Evolutionary conservation across 2,329 filamentous ascomycete species (phyloP).

Genomic region (Epichloe brachyelytri): DNA sequence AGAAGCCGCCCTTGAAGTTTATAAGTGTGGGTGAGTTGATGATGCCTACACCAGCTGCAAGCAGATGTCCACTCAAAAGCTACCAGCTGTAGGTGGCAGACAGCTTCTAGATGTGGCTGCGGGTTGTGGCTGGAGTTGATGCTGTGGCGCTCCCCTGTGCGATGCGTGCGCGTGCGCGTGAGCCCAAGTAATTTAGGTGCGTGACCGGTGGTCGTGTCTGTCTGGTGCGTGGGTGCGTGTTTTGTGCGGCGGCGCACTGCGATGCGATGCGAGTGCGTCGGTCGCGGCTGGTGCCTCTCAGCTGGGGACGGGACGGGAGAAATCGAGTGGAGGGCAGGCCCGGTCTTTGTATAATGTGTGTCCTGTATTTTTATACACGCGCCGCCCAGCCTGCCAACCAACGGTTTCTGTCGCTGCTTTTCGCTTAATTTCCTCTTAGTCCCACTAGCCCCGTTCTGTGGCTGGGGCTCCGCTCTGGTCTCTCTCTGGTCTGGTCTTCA

Average conservation of each 20-base stretch:
- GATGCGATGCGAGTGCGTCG: slow-evolving; percentile 1
- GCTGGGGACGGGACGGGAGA: slow-evolving; percentile 17
- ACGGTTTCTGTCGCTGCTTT: slow-evolving; percentile 20
- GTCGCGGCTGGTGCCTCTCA: slow-evolving; percentile 2
- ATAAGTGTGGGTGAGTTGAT: neutral
- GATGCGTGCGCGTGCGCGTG: neutral
- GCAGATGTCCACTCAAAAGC: neutral
- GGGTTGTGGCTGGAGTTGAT: neutral
- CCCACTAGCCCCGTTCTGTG: slow-evolving; percentile 17
- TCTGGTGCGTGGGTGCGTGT: neutral
- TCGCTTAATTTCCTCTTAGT: slow-evolving; percentile 26
- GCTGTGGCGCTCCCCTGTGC: neutral
- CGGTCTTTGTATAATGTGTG: slow-evolving; percentile 30
- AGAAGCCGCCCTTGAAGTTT: neutral
- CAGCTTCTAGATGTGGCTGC: neutral
- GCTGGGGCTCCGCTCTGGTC: slow-evolving; percentile 1
- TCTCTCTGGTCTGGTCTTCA: neutral
- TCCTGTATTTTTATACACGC: slow-evolving; percentile 33
- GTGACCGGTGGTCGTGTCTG: neutral
- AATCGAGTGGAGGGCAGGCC: slow-evolving; percentile 31
- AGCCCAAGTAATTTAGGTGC: neutral
- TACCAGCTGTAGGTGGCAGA: neutral
- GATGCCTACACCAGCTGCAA: neutral
- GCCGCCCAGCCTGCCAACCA: slow-evolving; percentile 15
- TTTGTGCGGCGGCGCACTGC: slow-evolving; percentile 1